Conservation (phyloP, 192 early-diverging fungal species). For the Coemansia sp. region DNA sequence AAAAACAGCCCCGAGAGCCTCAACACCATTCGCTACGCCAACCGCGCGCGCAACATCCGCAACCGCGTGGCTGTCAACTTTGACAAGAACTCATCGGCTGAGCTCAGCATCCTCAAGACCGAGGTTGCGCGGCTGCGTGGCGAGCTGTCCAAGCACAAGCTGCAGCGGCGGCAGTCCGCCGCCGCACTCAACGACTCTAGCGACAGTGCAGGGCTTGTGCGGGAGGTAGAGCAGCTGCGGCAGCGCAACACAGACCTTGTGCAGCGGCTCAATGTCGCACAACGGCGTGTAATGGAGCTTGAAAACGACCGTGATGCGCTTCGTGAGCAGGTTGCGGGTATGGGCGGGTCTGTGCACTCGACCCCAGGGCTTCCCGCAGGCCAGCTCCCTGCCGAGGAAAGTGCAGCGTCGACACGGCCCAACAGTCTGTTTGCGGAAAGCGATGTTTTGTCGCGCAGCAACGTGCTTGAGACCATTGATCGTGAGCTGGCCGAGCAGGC, state of each 20-base stretch:
- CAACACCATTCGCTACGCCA: slow-evolving; percentile 95
- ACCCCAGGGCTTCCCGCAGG: slow-evolving; percentile 16
- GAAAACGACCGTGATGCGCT: slow-evolving; percentile 38
- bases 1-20: slow-evolving; percentile 86
- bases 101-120: slow-evolving; percentile 52
- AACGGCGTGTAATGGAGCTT: slow-evolving; percentile 23
- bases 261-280: slow-evolving; percentile 25
- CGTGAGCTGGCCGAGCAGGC: slow-evolving; percentile 51
- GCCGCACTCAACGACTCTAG: background rate
- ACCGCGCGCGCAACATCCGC: slow-evolving; percentile 94
- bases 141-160: slow-evolving; percentile 50
- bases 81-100: slow-evolving; percentile 55
- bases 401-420: slow-evolving; percentile 6
- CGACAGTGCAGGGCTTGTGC: slow-evolving; percentile 1
- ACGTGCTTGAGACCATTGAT: slow-evolving; percentile 45
- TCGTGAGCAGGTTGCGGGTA: slow-evolving; percentile 13
- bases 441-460: slow-evolving; percentile 32
- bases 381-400: slow-evolving; percentile 9
- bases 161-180: slow-evolving; percentile 42
- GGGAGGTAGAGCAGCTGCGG: slow-evolving; percentile 16
- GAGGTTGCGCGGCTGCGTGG: slow-evolving; percentile 51
- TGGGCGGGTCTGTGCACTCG: slow-evolving; percentile 32
- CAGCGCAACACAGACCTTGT: slow-evolving; percentile 24
- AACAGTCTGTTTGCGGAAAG: slow-evolving; percentile 21
- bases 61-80: slow-evolving; percentile 81